Conservation (phyloP, 2,329 filamentous ascomycete genomes). For the Corynespora cassiicola region DNA sequence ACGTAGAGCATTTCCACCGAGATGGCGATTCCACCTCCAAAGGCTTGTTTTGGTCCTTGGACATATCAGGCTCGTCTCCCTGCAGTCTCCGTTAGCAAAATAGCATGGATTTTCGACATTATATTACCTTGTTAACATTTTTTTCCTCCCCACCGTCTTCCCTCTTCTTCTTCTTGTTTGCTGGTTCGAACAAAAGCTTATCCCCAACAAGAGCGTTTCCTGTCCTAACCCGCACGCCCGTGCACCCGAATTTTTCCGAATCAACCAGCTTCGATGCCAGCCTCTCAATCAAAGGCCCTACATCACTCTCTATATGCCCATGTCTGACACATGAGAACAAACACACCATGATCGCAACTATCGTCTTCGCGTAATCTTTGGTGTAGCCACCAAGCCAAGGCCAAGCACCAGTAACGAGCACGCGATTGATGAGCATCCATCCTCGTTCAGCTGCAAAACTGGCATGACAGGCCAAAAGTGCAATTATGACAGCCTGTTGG, state of each 20-base stretch:
- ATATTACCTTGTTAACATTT: too few relatives aligned
- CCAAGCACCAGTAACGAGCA: background rate
- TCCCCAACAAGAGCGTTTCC: background rate
- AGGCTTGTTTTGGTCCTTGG: too few relatives aligned
- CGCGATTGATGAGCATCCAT: background rate
- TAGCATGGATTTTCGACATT: too few relatives aligned
- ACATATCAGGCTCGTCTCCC: too few relatives aligned
- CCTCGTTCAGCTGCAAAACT: background rate
- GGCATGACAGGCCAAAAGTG: background rate
- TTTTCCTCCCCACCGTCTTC: too few relatives aligned
- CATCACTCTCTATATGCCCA: background rate
- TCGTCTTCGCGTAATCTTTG: conserved; percentile 1
- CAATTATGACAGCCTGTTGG: background rate
- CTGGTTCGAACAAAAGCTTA: background rate
- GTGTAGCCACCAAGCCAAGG: background rate
- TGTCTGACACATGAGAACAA: background rate
- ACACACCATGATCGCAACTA: background rate
- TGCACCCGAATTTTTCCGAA: background rate
- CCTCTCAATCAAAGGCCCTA: background rate
- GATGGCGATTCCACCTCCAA: background rate
- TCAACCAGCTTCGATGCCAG: background rate
- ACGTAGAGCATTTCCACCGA: too few relatives aligned
- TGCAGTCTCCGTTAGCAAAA: too few relatives aligned
- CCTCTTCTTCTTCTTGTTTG: background rate
- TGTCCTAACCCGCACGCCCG: background rate